Conservation (phyloP, 129 eudicot species). For the Centaurea solstitialis region DNA sequence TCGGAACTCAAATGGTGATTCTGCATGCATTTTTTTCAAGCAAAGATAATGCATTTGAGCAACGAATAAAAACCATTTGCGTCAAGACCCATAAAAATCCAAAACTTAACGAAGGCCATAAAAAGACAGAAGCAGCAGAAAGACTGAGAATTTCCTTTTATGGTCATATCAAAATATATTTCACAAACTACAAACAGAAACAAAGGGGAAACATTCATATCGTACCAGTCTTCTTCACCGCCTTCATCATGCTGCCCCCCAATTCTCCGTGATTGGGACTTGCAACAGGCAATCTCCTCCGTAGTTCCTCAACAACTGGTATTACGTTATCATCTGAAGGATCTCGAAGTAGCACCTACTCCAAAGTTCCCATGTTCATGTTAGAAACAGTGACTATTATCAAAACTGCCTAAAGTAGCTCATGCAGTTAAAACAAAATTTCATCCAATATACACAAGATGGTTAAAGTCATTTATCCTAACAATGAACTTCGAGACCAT, state of each 20-base stretch:
- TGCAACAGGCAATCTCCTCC: constrained; percentile 61
- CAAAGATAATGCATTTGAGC: not conserved
- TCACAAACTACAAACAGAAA: constrained; percentile 9
- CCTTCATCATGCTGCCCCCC: constrained; percentile 61
- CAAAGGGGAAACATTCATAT: not conserved
- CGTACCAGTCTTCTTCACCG: constrained; percentile 87
- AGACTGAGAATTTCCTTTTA: not conserved
- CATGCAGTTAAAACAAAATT: not conserved
- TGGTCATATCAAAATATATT: not conserved
- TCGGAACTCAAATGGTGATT: constrained; percentile 89
- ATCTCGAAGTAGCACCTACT: constrained; percentile 86
- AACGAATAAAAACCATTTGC: not conserved
- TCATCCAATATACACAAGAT: not conserved
- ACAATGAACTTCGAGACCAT: not conserved
- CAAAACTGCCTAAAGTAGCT: not conserved
- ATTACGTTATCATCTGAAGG: constrained; percentile 78
- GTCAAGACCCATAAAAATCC: not conserved
- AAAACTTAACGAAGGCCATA: not conserved
- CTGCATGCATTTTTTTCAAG: constrained; percentile 36
- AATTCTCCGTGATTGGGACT: constrained; percentile 45
- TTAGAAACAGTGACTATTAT: not conserved
- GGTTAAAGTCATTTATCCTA: not conserved
- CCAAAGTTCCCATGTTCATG: not conserved
- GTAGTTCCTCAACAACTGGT: constrained; percentile 85
- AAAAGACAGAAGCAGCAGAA: not conserved